Conservation (phyloP, 768 basidiomycete genomes). For the Mycena polygramma region DNA sequence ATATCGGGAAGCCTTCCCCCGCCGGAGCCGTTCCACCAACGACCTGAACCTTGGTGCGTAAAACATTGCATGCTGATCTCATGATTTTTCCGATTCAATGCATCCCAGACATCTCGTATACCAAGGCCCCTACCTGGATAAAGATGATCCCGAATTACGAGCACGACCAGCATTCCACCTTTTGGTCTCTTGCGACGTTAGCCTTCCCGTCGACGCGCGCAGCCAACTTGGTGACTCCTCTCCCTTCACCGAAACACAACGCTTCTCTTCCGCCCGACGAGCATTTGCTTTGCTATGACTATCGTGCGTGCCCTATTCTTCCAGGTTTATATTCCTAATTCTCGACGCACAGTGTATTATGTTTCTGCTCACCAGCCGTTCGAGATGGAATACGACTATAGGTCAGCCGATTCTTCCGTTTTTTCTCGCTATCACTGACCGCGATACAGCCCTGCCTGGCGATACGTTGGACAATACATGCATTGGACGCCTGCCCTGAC, state of each 20-base stretch:
- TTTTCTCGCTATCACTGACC: neutral
- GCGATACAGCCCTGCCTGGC: conserved; percentile 64
- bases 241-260: conserved; percentile 55
- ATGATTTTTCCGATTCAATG: conserved; percentile 35
- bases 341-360: conserved; percentile 52
- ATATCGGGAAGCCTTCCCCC: conserved; percentile 52
- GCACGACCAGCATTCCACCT: conserved; percentile 59
- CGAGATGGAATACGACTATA: conserved; percentile 69
- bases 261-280: conserved; percentile 64
- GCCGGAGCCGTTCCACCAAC: conserved; percentile 52
- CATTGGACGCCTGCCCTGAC: conserved; percentile 61
- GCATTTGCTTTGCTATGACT: conserved; percentile 66
- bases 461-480: conserved; percentile 65
- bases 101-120: conserved; percentile 65
- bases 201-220: conserved; percentile 60
- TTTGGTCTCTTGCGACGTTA: conserved; percentile 61
- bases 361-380: conserved; percentile 63
- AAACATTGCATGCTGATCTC: conserved; percentile 9
- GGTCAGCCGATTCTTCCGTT: neutral
- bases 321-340: neutral
- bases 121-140: conserved; percentile 61
- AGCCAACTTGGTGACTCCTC: conserved; percentile 54
- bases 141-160: conserved; percentile 60
- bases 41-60: conserved; percentile 58
- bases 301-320: conserved; percentile 36